Base-by-base conservation (phyloP, 2,329 filamentous ascomycete species). In the Penicillium sp. region DNA sequence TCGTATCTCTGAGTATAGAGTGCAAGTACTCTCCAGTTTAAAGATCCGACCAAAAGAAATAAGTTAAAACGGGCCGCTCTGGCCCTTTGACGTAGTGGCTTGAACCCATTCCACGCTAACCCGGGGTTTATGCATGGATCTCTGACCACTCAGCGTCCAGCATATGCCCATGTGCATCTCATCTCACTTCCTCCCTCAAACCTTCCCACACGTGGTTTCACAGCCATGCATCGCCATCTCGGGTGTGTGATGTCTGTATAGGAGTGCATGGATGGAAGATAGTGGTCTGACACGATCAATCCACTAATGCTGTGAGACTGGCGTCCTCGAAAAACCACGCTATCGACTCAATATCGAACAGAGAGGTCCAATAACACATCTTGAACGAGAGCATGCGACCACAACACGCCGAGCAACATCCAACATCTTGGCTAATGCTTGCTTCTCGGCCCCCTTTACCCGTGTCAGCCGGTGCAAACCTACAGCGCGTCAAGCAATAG, bases 141-240 rank as follows among this genome's bases (percentile, higher is more conserved):
- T 54, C 21, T 32, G 52, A 13, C 52, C 52, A 54, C 48, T 54
- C 34, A 50, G 16, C 10, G n/a, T 32, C 7, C 40, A 18, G 31
- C 6, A 45, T 50, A 21, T 21, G 22, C 21, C 11, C 43, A 67
- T 67, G 42, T 66, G 61, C 46, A 55, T 16, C 40, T 57, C 13
- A 36, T 34, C 18, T 60, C 9, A 45, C 53, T 16, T 45, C 34
- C 46, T 54, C 18, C 45, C 52, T 49, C 21, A 56, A 58, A 8
- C 61, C 27, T 36, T 54, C 42, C 21, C 42, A 34, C 40, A 54
- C 47, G 52, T 54, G 52, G 42, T 44, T 34, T 44, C 32, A 14
- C 42, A n/a, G 49, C 29, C 34, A 36, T 36, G 34, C 34, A n/a
- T n/a, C n/a, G 34, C 34, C 34, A 13, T 34, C 31, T 11, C 31